Conservation (phyloP, 768 basidiomycete genomes). For the Pulveroboletus sp. region DNA sequence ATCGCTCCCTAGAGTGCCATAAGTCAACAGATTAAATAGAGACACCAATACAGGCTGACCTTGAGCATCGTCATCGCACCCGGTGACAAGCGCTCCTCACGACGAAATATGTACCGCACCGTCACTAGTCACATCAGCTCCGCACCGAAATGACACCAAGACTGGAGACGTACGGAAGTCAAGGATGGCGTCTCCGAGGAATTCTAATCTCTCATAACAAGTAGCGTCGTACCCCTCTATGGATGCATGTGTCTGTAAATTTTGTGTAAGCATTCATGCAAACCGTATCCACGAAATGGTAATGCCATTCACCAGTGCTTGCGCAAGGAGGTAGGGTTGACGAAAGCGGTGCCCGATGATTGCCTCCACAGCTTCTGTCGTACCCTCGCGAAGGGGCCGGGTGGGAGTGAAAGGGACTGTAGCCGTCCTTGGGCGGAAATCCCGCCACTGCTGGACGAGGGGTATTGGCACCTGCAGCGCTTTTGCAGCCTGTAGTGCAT, state of each 20-base stretch:
- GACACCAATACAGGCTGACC: constrained; percentile 34
- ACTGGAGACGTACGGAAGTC: constrained; percentile 62
- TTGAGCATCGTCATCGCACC: constrained; percentile 80
- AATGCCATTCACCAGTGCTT: constrained; percentile 60
- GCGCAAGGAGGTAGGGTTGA: constrained; percentile 60
- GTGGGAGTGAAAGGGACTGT: constrained; percentile 43
- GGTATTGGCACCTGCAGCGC: constrained; percentile 64
- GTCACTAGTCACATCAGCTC: constrained; percentile 51
- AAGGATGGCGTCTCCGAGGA: constrained; percentile 82
- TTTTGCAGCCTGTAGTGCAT: constrained; percentile 62
- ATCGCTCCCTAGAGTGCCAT: constrained; percentile 61
- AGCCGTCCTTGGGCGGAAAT: constrained; percentile 52
- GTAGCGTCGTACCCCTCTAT: constrained; percentile 52
- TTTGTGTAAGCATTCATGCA: constrained; percentile 8
- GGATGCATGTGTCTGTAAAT: constrained; percentile 65
- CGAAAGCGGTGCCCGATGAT: constrained; percentile 65
- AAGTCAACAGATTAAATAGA: neutral
- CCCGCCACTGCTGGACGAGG: constrained; percentile 65
- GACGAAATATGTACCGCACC: constrained; percentile 64
- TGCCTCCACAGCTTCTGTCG: constrained; percentile 54
- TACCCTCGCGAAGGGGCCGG: constrained; percentile 45
- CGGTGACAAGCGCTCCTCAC: constrained; percentile 62
- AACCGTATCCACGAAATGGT: neutral
- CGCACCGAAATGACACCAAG: neutral
- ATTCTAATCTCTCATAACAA: constrained; percentile 77